Conservation (phyloP, 148 eudicot species). For the Chenopodium formosanum region DNA sequence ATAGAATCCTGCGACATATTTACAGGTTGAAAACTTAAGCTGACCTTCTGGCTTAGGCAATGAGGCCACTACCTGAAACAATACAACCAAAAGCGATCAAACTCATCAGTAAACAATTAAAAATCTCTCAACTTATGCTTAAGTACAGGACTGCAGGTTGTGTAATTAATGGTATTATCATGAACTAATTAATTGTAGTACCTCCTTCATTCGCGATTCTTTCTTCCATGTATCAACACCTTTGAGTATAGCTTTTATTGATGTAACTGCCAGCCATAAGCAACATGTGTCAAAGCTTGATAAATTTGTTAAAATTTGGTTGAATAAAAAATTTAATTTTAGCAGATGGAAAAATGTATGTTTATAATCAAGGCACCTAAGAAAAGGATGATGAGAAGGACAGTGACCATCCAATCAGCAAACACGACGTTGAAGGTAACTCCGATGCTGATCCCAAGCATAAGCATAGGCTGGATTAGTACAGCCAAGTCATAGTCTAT, state of each 20-base stretch:
- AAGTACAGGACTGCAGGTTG: neutral
- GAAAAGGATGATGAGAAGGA: constrained; percentile 61
- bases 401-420: constrained; percentile 78
- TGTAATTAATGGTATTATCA: neutral
- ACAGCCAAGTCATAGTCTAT: constrained; percentile 70
- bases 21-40: neutral
- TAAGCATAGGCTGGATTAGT: constrained; percentile 72
- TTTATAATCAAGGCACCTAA: constrained; percentile 33
- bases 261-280: constrained; percentile 41
- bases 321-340: neutral
- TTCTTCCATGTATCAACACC: constrained; percentile 67
- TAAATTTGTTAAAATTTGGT: neutral
- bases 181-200: neutral
- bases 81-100: neutral
- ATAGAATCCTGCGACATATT: neutral
- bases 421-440: constrained; percentile 65
- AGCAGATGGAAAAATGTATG: neutral
- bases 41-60: constrained; percentile 33
- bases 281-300: neutral
- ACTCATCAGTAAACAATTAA: neutral
- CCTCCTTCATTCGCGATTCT: constrained; percentile 47
- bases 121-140: neutral
- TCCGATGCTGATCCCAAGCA: constrained; percentile 71
- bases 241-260: constrained; percentile 48
- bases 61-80: constrained; percentile 34